Percentiles rank a stretch among this genome's conserved stretches.
phyloP scores from a whole-genome alignment of 257 asterid species.

The Jacaranda copaia region DNA sequence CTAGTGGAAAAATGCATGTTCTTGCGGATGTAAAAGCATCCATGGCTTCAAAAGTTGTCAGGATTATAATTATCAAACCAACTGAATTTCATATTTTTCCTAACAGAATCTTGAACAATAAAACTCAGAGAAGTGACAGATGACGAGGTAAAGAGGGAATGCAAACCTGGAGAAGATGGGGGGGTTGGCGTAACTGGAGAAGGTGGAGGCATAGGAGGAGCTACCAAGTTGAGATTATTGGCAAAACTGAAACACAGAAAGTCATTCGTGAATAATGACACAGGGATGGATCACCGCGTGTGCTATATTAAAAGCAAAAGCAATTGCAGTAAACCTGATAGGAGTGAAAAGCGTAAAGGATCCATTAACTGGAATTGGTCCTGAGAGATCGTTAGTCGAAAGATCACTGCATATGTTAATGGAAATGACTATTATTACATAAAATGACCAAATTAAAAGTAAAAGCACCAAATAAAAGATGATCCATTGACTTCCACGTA shows the following conservation, averaged over 20 bases:
- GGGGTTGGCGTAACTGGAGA: constrained; percentile 65
- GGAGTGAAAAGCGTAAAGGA: constrained; percentile 94
- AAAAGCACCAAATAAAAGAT: constrained; percentile 15
- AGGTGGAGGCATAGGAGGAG: constrained; percentile 75
- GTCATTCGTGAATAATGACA: constrained; percentile 40
- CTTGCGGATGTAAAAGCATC: constrained; percentile 12
- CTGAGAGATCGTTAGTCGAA: constrained; percentile 71
- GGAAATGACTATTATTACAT: constrained; percentile 30
- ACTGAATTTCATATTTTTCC: constrained; percentile 7
- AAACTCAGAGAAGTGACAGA: constrained; percentile 5
- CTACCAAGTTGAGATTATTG: constrained; percentile 50
- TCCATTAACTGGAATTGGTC: constrained; percentile 80
- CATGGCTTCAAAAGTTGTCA: constrained; percentile 6
- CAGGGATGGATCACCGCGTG: constrained; percentile 20
- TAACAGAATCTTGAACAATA: constrained; percentile 1
- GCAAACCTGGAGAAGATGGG: constrained; percentile 58
- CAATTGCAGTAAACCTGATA: constrained; percentile 67
- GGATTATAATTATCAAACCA: constrained; percentile 9
- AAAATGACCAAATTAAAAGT: constrained; percentile 21
- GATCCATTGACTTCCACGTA: constrained; percentile 53
- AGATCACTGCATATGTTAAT: constrained; percentile 76
- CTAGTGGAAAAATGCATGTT: constrained; percentile 21
- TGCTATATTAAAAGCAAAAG: constrained; percentile 12
- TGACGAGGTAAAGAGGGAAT: constrained; percentile 18
- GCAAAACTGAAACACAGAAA: constrained; percentile 65